Evolutionary conservation across 163 green algal genomes (phyloP).

Genomic region (Scenedesmus sp.): DNA sequence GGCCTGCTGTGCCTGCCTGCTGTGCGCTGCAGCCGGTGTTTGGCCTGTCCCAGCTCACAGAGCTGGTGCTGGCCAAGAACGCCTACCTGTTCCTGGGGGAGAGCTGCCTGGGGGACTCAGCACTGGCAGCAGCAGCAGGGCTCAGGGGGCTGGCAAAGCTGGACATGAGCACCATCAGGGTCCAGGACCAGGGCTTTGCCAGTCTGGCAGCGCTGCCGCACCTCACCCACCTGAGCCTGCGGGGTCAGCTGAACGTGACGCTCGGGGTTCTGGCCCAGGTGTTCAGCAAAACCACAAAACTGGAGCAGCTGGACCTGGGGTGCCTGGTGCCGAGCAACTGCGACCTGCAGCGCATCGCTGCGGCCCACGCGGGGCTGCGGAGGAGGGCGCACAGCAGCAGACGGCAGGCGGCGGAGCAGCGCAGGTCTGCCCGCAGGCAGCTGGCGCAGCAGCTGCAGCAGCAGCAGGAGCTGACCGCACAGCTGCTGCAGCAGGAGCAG

Average conservation of each 20-base stretch:
- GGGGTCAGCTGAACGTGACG: slow-evolving; percentile 33
- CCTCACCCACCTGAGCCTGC: slow-evolving; percentile 38
- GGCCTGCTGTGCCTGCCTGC: background rate
- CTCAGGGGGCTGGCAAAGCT: slow-evolving; percentile 26
- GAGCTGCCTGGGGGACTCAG: slow-evolving; percentile 15
- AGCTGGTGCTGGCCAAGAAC: slow-evolving; percentile 31
- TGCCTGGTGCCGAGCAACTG: slow-evolving; percentile 28
- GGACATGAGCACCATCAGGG: slow-evolving; percentile 29
- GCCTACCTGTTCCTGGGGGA: slow-evolving; percentile 49
- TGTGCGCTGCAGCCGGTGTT: slow-evolving; percentile 24
- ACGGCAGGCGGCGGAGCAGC: background rate
- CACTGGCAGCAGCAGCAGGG: slow-evolving; percentile 41
- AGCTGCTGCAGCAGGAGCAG: background rate
- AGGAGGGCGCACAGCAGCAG: background rate
- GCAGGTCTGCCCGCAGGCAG: background rate
- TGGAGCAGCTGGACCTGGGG: slow-evolving; percentile 34
- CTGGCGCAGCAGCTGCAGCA: background rate
- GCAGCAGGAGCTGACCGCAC: background rate
- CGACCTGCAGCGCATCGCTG: slow-evolving; percentile 34
- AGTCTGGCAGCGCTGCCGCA: background rate
- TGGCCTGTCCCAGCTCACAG: background rate
- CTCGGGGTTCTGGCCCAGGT: slow-evolving; percentile 10
- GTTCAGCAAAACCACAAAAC: background rate
- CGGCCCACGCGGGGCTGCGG: slow-evolving; percentile 12
- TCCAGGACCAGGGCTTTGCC: slow-evolving; percentile 39